Evolutionary conservation across 1,139 yeast genomes (phyloP).

Genomic region (Eremothecium sinecaudum): DNA sequence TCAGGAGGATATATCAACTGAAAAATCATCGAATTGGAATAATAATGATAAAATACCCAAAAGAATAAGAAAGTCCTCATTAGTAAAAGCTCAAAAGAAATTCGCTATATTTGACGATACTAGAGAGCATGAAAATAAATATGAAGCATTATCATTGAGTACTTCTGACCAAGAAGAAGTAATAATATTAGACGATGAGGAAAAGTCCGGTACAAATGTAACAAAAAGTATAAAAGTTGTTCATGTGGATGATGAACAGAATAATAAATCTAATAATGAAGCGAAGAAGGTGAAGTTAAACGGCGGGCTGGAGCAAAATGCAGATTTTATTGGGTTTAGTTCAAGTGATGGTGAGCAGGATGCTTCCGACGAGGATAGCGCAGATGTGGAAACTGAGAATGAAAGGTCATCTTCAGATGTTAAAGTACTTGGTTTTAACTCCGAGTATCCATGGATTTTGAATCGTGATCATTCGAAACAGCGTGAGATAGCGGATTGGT

Average conservation of each 20-base stretch:
- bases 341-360: slow-evolving; percentile 24
- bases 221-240: slow-evolving; percentile 9
- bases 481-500: slow-evolving; percentile 75
- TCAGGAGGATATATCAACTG: too few species aligned
- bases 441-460: slow-evolving; percentile 70
- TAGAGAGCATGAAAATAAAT: slow-evolving; percentile 23
- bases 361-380: slow-evolving; percentile 17
- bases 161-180: slow-evolving; percentile 13
- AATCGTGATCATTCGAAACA: slow-evolving; percentile 67
- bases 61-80: slow-evolving; percentile 28
- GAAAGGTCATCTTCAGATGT: slow-evolving; percentile 19
- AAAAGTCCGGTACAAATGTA: slow-evolving; percentile 5
- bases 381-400: slow-evolving; percentile 24
- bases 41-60: too few species aligned
- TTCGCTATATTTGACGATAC: slow-evolving; percentile 24
- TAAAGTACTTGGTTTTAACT: slow-evolving; percentile 20
- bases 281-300: slow-evolving; percentile 4
- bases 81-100: slow-evolving; percentile 23
- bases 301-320: slow-evolving; percentile 35
- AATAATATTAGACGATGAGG: slow-evolving; percentile 14
- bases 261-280: slow-evolving; percentile 6
- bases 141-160: slow-evolving; percentile 18
- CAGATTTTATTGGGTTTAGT: slow-evolving; percentile 35
- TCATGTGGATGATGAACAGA: slow-evolving; percentile 6
- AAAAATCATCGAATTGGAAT: too few species aligned